Evolutionary conservation across 2,329 filamentous ascomycete species (phyloP).

Genomic region (Fusarium robinianum): DNA sequence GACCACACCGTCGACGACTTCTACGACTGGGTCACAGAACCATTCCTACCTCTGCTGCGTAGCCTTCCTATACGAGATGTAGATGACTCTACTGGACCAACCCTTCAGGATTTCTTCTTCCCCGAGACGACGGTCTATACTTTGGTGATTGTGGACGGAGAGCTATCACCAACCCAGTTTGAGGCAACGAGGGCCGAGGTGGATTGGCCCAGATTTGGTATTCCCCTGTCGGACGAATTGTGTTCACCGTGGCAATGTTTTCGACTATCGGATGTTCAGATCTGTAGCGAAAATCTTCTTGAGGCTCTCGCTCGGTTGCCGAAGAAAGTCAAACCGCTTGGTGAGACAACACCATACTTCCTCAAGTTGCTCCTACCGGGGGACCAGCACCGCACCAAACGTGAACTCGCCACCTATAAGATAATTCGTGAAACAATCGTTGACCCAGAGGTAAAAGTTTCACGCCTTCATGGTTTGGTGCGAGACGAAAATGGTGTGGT

Average conservation of each 20-base stretch:
- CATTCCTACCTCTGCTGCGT: slow-evolving; percentile 19
- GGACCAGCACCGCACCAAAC: slow-evolving; percentile 3
- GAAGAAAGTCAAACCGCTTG: slow-evolving; percentile 7
- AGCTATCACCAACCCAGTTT: no score
- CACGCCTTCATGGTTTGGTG: slow-evolving; percentile 18
- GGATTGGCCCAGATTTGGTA: no score
- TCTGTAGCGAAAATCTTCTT: not conserved
- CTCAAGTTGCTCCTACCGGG: slow-evolving; percentile 14
- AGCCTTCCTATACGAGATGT: not conserved
- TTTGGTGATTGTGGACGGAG: no score
- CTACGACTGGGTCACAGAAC: slow-evolving; percentile 28
- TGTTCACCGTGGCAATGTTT: slow-evolving; percentile 19
- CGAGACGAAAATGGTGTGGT: slow-evolving; percentile 5
- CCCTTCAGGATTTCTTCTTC: slow-evolving; percentile 11
- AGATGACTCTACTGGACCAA: not conserved
- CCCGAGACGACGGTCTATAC: slow-evolving; percentile 10
- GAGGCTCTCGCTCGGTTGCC: slow-evolving; percentile 3
- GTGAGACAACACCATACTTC: slow-evolving; percentile 11
- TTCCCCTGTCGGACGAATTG: no score
- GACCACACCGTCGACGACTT: slow-evolving; percentile 32
- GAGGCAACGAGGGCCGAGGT: no score
- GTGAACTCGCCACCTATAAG: slow-evolving; percentile 18
- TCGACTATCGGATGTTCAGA: slow-evolving; percentile 9
- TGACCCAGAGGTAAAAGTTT: slow-evolving; percentile 10
- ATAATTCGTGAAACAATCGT: slow-evolving; percentile 14